Conservation (phyloP, 441 rosid species). For the Heliophila coronopifolia region DNA sequence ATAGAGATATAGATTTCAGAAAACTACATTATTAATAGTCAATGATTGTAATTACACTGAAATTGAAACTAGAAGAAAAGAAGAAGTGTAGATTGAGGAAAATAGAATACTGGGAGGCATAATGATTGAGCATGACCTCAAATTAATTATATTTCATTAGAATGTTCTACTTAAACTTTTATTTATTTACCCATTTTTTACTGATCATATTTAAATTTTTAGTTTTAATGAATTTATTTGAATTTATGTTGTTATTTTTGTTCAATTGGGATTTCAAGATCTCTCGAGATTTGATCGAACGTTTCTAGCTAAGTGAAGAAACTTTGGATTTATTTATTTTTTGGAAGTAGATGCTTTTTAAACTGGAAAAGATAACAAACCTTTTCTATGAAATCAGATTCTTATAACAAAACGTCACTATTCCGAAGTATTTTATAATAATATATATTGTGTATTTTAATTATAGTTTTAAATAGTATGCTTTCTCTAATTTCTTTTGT, state of each 20-base stretch:
- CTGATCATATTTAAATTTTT: not conserved
- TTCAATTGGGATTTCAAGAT: not conserved
- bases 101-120: conserved; percentile 28
- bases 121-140: conserved; percentile 39
- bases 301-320: conserved; percentile 4
- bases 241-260: no score
- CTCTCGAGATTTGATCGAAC: conserved; percentile 14
- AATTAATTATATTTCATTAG: conserved; percentile 15
- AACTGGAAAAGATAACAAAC: not conserved
- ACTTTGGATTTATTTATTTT: conserved; percentile 13
- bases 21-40: conserved; percentile 27
- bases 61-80: conserved; percentile 13
- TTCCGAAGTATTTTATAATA: no score
- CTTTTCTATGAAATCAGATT: not conserved
- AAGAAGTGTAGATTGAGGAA: not conserved
- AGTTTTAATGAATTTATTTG: not conserved
- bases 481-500: not conserved
- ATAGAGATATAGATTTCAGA: not conserved
- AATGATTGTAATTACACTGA: conserved; percentile 30
- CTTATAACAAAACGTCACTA: conserved; percentile 1
- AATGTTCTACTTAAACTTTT: conserved; percentile 22
- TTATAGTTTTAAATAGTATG: not conserved
- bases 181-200: not conserved
- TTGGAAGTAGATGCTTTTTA: not conserved
- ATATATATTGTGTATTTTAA: not conserved